Base-by-base conservation (phyloP, 1,139 yeast genomes). In the Blastobotrys aristatus region DNA sequence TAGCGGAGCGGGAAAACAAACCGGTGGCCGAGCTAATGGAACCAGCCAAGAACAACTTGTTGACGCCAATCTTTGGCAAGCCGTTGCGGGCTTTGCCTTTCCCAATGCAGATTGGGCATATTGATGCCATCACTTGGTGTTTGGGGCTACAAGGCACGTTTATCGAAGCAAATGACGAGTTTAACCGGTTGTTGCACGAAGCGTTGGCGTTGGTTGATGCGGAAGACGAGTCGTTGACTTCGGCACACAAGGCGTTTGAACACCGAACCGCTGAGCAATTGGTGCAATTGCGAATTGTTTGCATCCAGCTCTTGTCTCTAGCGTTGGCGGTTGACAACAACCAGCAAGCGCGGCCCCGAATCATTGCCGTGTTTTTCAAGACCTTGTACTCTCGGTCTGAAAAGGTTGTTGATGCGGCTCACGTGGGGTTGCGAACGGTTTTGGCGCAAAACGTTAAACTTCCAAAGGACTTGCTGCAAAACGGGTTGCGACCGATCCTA, bases 91-190 rank as follows among this genome's bases (percentile, higher is more conserved):
- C 98, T 0, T 73, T 94, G 53, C 98, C 99, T 0, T 92, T 94
- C 70, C 95, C 97, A 2, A 92, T 90, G 96, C 98, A 94, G 68
- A 92, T 94, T 50, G 98, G 98, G 30, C 90, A 92, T 64, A 89
- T 94, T 52, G 98, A 92, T 67, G 98, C 97, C 1, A 87, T 94
- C 13, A 82, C 95, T 0, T 94, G 83, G 64, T 92, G 97, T 60
- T 71, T 94, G 52, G 80, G 84, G 1, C 73, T 92, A 43, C 92
- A 87, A 7, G 79, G 85, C 52, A 78, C 96, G 0, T 89, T 92
- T 58, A 70, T 92, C 57, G 83, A 84, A 8, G 90, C 88, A 63
- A 87, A 86, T 57, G 97, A 90, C 48, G 97, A 92, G 60, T 69
- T 94, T 52, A 84, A 84, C 52, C 73, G 98, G 50, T 71, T 94